Evolutionary conservation across 1,284 basidiomycete species (phyloP), one percentile per base, ranked within the genome.

Genomic region (Rhodotorula glutinis): DNA sequence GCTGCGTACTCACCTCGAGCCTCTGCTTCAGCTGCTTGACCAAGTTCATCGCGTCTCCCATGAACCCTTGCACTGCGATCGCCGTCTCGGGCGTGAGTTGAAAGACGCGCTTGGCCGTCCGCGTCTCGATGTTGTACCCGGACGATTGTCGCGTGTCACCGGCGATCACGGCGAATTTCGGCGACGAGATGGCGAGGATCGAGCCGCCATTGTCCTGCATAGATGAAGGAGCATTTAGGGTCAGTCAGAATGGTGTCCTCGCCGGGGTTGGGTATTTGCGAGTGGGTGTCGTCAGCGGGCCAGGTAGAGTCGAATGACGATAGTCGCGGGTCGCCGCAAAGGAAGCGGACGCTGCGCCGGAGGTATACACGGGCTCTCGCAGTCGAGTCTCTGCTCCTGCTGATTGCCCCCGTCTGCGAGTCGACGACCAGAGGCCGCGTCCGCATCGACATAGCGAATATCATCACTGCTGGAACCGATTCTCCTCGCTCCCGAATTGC

Each of bases 61-160:
- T 90, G 77, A 96, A 96, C 8, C 93, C 93, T 76, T 94, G 95
- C 46, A 94, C 91, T 41, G 93, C 92, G 51, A 97, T 83, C 11
- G 93, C 90, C 30, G 89, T 90, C 76, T 88, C 90, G 80, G 93
- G 90, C n/a, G 92, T 96, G 77, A 93, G 79, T 81, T 85, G 82
- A 80, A 91, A 91, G 70, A 92, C 89, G 79, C 92, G 91, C 52
- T 91, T 88, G n/a, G 92, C 92, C 80, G 95, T 95, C 78, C 93
- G 86, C 63, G 92, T 94, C 82, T 97, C 93, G 78, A 96, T 96
- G 76, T 83, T 90, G 81, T 91, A 96, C 40, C 92, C 92, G 79
- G 93, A 90, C 71, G 88, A 92, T 82, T 96, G 93, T 70, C 93
- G 83, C 44, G 93, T 97, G 81, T 97, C 93, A 63, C 92, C 91